Evolutionary conservation across 140 eudicot genomes (phyloP).

Genomic region (Anethum foeniculum): DNA sequence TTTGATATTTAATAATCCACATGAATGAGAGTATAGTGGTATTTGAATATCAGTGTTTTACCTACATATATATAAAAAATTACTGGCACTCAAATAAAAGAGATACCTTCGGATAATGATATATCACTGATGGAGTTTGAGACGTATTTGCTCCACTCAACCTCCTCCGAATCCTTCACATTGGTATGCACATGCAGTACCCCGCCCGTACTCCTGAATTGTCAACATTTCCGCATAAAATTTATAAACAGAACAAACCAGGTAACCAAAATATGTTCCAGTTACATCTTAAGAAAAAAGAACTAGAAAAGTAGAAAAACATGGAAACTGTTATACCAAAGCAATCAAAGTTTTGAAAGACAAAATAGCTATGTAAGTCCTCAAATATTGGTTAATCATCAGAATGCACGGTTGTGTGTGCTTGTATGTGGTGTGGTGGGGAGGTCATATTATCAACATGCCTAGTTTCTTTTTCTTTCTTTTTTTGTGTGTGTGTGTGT

Average conservation of each 20-base stretch:
- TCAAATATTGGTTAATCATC: neutral
- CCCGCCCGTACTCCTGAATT: conserved; percentile 74
- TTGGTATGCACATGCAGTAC: conserved; percentile 76
- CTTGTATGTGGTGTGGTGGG: neutral
- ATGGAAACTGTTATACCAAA: neutral
- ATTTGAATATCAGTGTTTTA: neutral
- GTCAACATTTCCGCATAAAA: neutral
- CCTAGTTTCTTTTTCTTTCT: too few species aligned
- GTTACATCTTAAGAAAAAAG: neutral
- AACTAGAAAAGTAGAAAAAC: neutral
- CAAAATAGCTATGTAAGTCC: neutral
- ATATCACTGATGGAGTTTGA: conserved; percentile 50
- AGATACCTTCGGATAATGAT: conserved; percentile 68
- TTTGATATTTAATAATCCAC: neutral
- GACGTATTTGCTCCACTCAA: conserved; percentile 50
- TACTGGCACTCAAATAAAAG: neutral
- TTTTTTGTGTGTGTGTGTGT: neutral
- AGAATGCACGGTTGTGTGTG: neutral
- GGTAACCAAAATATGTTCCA: neutral
- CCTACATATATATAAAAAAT: neutral
- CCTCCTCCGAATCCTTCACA: conserved; percentile 90
- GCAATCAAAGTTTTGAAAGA: neutral
- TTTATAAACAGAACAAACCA: neutral
- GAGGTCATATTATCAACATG: neutral
- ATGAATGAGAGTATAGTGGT: neutral